Evolutionary conservation across 2,329 filamentous ascomycete genomes (phyloP).

Genomic region (Aspergillus caelatus): DNA sequence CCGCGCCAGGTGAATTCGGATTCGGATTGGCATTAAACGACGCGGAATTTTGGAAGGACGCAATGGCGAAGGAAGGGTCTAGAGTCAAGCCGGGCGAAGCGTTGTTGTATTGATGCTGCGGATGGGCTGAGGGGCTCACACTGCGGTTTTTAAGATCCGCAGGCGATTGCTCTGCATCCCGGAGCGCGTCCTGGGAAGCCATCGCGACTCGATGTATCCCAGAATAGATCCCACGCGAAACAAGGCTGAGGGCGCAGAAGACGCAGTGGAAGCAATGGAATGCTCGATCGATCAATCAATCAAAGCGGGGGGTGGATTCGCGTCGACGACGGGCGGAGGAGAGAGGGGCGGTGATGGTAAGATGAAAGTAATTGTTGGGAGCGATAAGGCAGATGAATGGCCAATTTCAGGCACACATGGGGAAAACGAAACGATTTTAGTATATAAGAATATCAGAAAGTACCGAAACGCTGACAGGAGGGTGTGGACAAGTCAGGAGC

Average conservation of each 20-base stretch:
- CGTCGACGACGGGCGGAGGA: conserved; percentile 9
- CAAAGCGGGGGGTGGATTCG: not conserved
- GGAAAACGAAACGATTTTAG: not conserved
- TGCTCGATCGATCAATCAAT: not conserved
- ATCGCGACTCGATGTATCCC: conserved; percentile 25
- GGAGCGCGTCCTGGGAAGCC: conserved; percentile 37
- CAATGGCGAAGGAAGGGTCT: conserved; percentile 37
- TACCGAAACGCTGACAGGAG: not conserved
- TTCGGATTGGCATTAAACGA: conserved; percentile 36
- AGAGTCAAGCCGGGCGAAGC: conserved; percentile 35
- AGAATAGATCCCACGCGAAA: conserved; percentile 27
- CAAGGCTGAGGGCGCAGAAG: conserved; percentile 17
- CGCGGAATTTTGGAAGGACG: conserved; percentile 19
- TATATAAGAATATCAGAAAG: not conserved
- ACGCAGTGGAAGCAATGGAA: conserved; percentile 9
- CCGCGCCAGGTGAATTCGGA: conserved; percentile 30
- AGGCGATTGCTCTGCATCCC: conserved; percentile 40
- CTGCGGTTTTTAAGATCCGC: conserved; percentile 42
- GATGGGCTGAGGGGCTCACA: conserved; percentile 47
- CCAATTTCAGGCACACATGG: not conserved
- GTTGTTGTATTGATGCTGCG: conserved; percentile 44
- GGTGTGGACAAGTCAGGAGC: not conserved
- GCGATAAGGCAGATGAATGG: conserved; percentile 9
- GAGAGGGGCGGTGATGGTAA: conserved; percentile 11
- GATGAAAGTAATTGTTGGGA: not conserved